Percentiles rank a stretch among this genome's conserved stretches.
These are phyloP conservation scores for Straminergon stramineum DNA, from an alignment of 225 moss, liverwort and hornwort genomes.

Conservation along the genomic window DNA sequence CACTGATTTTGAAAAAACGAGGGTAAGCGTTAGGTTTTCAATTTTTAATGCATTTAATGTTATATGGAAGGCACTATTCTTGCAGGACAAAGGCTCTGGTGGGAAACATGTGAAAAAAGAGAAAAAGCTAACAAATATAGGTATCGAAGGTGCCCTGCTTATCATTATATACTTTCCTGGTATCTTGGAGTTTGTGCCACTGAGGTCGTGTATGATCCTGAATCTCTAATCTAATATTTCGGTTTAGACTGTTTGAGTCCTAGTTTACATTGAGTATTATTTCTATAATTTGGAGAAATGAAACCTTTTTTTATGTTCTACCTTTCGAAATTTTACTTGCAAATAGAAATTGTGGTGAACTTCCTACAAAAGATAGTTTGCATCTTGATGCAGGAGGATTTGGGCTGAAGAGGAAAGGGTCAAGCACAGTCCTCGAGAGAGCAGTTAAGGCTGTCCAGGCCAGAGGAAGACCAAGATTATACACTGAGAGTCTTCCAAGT, in stretches of 20 bases:
- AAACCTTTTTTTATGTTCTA: not conserved
- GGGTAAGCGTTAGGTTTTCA: not conserved
- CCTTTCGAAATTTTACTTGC: not conserved
- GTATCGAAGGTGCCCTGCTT: not conserved
- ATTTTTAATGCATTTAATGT: not conserved
- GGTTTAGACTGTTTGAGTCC: not conserved
- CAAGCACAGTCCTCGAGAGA: slow-evolving; percentile 50
- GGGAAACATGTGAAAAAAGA: slow-evolving; percentile 50
- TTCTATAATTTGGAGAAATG: not conserved
- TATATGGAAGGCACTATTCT: not conserved
- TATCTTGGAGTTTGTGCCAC: not conserved
- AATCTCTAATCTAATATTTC: not conserved
- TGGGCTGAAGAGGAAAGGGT: slow-evolving; percentile 76
- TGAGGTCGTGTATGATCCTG: not conserved
- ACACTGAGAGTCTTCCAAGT: slow-evolving; percentile 29
- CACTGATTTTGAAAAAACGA: not conserved
- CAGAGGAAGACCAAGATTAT: slow-evolving; percentile 46
- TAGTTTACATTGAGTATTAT: not conserved
- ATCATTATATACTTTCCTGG: not conserved
- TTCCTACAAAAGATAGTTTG: not conserved
- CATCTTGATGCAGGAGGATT: slow-evolving; percentile 32
- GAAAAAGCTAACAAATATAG: slow-evolving; percentile 43
- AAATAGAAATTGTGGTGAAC: not conserved
- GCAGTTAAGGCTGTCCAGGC: slow-evolving; percentile 88
- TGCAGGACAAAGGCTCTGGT: slow-evolving; percentile 45